Evolutionary conservation across 495 filamentous ascomycete species (phyloP).

Genomic region (Penicillium antarcticum): DNA sequence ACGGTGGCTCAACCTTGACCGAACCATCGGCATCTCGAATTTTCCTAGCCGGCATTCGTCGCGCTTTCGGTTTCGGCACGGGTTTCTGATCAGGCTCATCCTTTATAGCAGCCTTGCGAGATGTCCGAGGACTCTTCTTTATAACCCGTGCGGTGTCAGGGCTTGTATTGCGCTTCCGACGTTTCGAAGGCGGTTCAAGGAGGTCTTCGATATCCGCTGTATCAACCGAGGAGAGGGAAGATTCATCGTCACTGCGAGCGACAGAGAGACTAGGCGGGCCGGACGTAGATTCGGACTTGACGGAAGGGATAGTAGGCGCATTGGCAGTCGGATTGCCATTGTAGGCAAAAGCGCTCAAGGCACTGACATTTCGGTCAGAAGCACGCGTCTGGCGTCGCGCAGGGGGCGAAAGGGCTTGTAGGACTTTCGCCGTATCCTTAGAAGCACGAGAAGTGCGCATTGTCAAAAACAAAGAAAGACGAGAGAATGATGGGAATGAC

Average conservation of each 20-base stretch:
- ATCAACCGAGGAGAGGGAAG: slow-evolving; percentile 39
- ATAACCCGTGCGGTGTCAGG: slow-evolving; percentile 3
- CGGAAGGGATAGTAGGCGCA: background rate
- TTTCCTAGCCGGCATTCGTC: slow-evolving; percentile 63
- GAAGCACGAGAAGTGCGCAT: slow-evolving; percentile 65
- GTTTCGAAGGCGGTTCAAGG: slow-evolving; percentile 43
- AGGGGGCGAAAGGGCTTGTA: slow-evolving; percentile 43
- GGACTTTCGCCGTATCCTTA: slow-evolving; percentile 53
- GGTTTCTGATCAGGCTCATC: slow-evolving; percentile 25
- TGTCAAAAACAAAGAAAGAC: background rate
- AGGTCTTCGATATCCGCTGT: slow-evolving; percentile 65
- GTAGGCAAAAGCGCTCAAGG: slow-evolving; percentile 31
- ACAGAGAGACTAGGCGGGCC: slow-evolving; percentile 7
- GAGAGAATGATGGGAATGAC: background rate
- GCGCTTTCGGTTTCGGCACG: slow-evolving; percentile 32
- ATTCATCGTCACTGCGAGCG: slow-evolving; percentile 28
- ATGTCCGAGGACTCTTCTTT: slow-evolving; percentile 18
- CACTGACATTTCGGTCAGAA: slow-evolving; percentile 23
- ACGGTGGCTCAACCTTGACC: slow-evolving; percentile 60
- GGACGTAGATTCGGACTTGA: slow-evolving; percentile 12
- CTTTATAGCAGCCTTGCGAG: slow-evolving; percentile 16
- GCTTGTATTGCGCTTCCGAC: slow-evolving; percentile 45
- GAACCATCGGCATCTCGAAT: slow-evolving; percentile 54
- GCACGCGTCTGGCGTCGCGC: slow-evolving; percentile 39
- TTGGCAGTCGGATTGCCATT: slow-evolving; percentile 11